Percentiles rank a stretch among this genome's conserved stretches.
These are phyloP conservation scores for Aureobasidium sp. DNA, from an alignment of 2,329 filamentous ascomycete genomes.

Conservation along the genomic window DNA sequence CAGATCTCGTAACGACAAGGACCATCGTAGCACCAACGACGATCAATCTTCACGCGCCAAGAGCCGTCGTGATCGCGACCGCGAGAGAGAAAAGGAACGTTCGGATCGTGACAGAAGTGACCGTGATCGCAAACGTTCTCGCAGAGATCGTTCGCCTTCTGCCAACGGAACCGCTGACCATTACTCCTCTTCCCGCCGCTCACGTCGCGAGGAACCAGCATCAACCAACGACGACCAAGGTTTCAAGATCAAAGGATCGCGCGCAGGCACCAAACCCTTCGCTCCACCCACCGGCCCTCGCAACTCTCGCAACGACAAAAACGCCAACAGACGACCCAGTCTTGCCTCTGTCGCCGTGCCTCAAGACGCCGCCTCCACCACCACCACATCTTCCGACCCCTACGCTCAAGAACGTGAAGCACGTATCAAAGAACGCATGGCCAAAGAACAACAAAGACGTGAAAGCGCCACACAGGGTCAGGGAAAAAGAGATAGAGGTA, in stretches of 20 bases:
- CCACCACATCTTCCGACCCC: constrained; percentile 28
- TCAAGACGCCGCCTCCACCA: constrained; percentile 21
- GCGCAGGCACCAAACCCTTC: constrained; percentile 24
- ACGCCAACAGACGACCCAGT: constrained; percentile 19
- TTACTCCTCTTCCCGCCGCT: constrained; percentile 41
- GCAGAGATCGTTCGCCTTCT: constrained; percentile 49
- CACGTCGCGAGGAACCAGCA: constrained; percentile 39
- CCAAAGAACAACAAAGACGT: constrained; percentile 73
- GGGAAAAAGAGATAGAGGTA: constrained; percentile 37
- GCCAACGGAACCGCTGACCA: constrained; percentile 56
- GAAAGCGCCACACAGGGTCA: constrained; percentile 54
- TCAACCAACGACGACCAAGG: constrained; percentile 42
- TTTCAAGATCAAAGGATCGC: constrained; percentile 54
- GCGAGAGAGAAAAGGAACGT: constrained; percentile 23
- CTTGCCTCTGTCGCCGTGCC: constrained; percentile 14
- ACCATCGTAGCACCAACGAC: constrained; percentile 3
- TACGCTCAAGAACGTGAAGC: constrained; percentile 38
- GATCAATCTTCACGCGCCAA: constrained; percentile 8
- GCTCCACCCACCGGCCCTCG: constrained; percentile 43
- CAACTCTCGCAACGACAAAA: constrained; percentile 26
- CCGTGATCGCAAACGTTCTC: constrained; percentile 52
- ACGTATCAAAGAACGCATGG: constrained; percentile 51
- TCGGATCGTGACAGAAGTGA: constrained; percentile 31
- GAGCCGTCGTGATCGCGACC: constrained; percentile 20
- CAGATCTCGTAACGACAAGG: constrained; percentile 19